These are phyloP conservation scores for Nakaseomyces kungkrabaensis DNA, from an alignment of 1,139 yeast species.

Conservation along the genomic window DNA sequence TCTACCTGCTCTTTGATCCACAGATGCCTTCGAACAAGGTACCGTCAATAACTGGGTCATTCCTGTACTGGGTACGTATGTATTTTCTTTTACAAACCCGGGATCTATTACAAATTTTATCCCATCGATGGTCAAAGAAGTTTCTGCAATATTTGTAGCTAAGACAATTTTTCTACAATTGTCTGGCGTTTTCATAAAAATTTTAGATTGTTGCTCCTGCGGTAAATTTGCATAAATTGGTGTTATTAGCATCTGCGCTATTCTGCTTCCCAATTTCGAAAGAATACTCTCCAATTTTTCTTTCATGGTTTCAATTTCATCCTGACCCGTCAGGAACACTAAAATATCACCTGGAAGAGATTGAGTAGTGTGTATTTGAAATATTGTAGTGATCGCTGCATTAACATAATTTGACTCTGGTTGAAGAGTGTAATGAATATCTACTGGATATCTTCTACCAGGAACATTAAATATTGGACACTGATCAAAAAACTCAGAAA, in stretches of 20 bases:
- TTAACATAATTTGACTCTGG: conserved; percentile 87
- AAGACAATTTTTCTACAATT: conserved; percentile 77
- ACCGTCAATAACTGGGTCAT: conserved; percentile 81
- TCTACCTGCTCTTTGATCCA: conserved; percentile 93
- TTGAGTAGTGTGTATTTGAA: conserved; percentile 71
- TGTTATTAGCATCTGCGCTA: conserved; percentile 59
- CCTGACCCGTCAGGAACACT: conserved; percentile 89
- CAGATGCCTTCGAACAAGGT: conserved; percentile 91
- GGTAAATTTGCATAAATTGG: conserved; percentile 93
- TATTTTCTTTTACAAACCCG: conserved; percentile 86
- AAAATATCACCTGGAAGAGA: conserved; percentile 71
- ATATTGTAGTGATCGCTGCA: conserved; percentile 76
- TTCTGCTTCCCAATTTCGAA: conserved; percentile 50
- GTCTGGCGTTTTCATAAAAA: conserved; percentile 79
- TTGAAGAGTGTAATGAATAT: conserved; percentile 70
- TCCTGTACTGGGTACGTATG: conserved; percentile 71
- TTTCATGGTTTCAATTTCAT: conserved; percentile 79
- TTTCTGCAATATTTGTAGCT: conserved; percentile 95
- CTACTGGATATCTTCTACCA: conserved; percentile 85
- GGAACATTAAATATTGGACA: conserved; percentile 87
- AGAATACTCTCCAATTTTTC: conserved; percentile 60
- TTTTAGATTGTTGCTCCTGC: conserved; percentile 64
- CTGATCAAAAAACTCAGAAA: conserved; percentile 63
- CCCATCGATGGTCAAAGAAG: conserved; percentile 90
- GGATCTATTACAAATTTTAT: conserved; percentile 83